Evolutionary conservation across 768 basidiomycete species (phyloP), one percentile per base, ranked within the genome.

Genomic region (Gloeostereum incarnatum): DNA sequence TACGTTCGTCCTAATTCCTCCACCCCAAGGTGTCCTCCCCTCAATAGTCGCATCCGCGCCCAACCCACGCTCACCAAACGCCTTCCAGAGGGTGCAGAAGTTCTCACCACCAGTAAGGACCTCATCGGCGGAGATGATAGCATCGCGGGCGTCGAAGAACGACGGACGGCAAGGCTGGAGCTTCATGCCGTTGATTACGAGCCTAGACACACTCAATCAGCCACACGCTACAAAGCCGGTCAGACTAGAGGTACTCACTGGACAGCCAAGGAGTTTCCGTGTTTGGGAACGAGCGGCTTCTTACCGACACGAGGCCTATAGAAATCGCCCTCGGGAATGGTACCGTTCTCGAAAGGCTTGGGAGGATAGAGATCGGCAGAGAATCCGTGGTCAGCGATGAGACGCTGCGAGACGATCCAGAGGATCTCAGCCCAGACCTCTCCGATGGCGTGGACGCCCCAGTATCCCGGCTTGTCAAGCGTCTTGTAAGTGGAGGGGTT

Each of bases 391-490:
- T 85, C 82, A 59, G 64, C 62, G 51, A 96, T 85, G 23, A 97
- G 61, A 17, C 67, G 60, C 50, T 90, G 75, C 14, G 75, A 69
- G 33, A 85, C 69, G 48, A 89, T 70, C 84, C 84, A 91, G 38
- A 91, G 79, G 18, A 89, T 81, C 65, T 91, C 62, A 4, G 92
- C 93, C 92, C 93, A 97, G 38, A 98, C 93, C 60, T 94, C 91
- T 31, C 91, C 91, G 44, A 92, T 81, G 16, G 84, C 83, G 50
- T 86, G 84, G 6, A 93, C 91, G 24, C 90, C 88, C 81, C 88
- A 94, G 68, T 93, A 93, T 13, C 88, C 88, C 2, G 81, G 80
- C 59, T 84, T 84, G 66, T 98, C 89, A 16, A 99, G 81, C 2
- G 82, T 92, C 76, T 90, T 85, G 73, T 97, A 97, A 0, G 78